Percentiles rank a stretch among this genome's conserved stretches.
Conservation (phyloP, 805 yeast genomes). For the Ogataea wickerhamii region DNA sequence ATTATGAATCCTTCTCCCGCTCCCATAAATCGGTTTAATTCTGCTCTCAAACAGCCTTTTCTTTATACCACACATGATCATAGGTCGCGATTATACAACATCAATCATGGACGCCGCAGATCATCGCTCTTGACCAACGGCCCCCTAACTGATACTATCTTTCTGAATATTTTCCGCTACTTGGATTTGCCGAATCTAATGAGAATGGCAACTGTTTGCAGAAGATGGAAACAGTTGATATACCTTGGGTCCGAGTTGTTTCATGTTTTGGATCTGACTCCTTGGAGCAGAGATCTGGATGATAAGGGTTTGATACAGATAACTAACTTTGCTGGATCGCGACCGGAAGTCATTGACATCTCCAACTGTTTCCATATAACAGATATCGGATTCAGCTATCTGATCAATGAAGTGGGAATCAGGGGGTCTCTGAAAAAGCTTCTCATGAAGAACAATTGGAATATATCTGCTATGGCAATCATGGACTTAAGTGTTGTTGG, state of each 20-base stretch:
- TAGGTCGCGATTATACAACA: conserved; percentile 45
- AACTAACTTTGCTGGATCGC: conserved; percentile 65
- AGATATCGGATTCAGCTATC: conserved; percentile 67
- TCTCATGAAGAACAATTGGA: conserved; percentile 71
- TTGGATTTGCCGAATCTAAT: conserved; percentile 57
- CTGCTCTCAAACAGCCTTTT: conserved; percentile 31
- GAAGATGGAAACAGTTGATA: conserved; percentile 66
- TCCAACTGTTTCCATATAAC: conserved; percentile 76
- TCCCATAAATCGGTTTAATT: conserved; percentile 26
- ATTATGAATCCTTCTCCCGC: conserved; percentile 26
- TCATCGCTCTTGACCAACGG: conserved; percentile 57
- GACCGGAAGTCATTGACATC: conserved; percentile 58
- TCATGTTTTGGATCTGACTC: conserved; percentile 50
- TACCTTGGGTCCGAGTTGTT: conserved; percentile 54
- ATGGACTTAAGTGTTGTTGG: conserved; percentile 75
- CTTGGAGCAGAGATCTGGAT: conserved; percentile 58
- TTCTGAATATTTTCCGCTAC: conserved; percentile 50
- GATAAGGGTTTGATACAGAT: conserved; percentile 56
- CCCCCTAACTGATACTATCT: conserved; percentile 57
- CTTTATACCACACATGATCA: conserved; percentile 55
- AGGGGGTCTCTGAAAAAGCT: conserved; percentile 53
- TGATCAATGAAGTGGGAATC: conserved; percentile 69
- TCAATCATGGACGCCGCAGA: conserved; percentile 44
- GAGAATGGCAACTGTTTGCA: conserved; percentile 55
- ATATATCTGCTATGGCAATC: conserved; percentile 74